Percentiles rank a stretch among this genome's conserved stretches.
Evolutionary conservation across 352 stramenopile genomes (phyloP).

Genomic region (Thalassiosira livingstoniorum): DNA sequence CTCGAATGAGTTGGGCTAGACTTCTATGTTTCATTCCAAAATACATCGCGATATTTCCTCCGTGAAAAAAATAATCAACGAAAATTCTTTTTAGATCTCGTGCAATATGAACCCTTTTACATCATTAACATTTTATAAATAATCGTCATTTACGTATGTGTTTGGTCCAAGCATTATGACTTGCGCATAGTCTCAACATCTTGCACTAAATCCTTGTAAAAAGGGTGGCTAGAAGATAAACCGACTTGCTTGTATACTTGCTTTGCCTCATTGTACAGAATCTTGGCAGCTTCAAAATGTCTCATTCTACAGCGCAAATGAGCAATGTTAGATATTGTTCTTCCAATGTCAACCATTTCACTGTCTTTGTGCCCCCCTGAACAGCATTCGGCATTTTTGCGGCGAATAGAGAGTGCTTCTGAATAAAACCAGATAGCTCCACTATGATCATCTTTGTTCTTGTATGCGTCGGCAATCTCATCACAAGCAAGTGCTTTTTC

Average conservation of each 20-base stretch:
- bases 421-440: conserved; percentile 65
- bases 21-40: too few relatives aligned
- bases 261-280: conserved; percentile 61
- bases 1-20: too few relatives aligned
- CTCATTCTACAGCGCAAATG: conserved; percentile 47
- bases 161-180: conserved; percentile 23
- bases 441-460: conserved; percentile 46
- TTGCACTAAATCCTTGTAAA: conserved; percentile 53
- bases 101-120: too few relatives aligned
- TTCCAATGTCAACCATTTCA: conserved; percentile 53
- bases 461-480: conserved; percentile 56
- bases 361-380: conserved; percentile 32
- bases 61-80: too few relatives aligned
- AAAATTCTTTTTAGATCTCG: too few relatives aligned
- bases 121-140: too few relatives aligned
- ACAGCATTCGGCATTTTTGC: conserved; percentile 17
- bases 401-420: conserved; percentile 52
- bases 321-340: conserved; percentile 62
- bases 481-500: conserved; percentile 61
- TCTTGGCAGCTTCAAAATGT: conserved; percentile 64
- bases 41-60: too few relatives aligned
- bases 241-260: conserved; percentile 47
- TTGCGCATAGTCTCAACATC: conserved; percentile 43
- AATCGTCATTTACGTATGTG: not conserved
- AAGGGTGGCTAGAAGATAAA: conserved; percentile 46